phyloP scores from a whole-genome alignment of 768 basidiomycete genomes.

The Termitomyces sp. region DNA sequence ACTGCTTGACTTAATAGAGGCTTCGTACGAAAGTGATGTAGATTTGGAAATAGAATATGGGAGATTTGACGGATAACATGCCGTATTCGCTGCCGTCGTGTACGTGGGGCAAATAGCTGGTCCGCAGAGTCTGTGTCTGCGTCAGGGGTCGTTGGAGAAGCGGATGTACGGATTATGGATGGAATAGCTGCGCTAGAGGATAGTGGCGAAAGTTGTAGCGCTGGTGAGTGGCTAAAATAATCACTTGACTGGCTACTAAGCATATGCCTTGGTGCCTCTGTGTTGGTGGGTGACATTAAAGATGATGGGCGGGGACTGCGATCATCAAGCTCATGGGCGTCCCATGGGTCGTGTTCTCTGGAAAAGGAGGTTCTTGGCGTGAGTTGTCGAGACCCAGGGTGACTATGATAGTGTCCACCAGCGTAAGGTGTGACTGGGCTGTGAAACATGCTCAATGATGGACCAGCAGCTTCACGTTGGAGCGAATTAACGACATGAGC shows the following conservation, averaged over 20 bases:
- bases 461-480: slow-evolving; percentile 61
- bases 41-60: slow-evolving; percentile 81
- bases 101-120: slow-evolving; percentile 39
- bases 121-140: slow-evolving; percentile 38
- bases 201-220: slow-evolving; percentile 7
- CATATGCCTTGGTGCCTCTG: slow-evolving; percentile 22
- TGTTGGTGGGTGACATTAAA: slow-evolving; percentile 21
- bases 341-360: slow-evolving; percentile 46
- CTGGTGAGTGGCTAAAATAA: slow-evolving; percentile 13
- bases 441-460: slow-evolving; percentile 64
- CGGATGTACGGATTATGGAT: slow-evolving; percentile 56
- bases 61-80: slow-evolving; percentile 39
- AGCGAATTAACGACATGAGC: slow-evolving; percentile 85
- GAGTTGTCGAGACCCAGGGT: slow-evolving; percentile 22
- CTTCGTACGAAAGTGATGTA: slow-evolving; percentile 72
- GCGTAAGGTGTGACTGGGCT: slow-evolving; percentile 66
- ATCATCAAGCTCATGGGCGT: slow-evolving; percentile 52
- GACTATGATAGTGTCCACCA: slow-evolving; percentile 69
- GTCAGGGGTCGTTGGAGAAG: slow-evolving; percentile 42
- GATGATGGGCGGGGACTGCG: slow-evolving; percentile 31
- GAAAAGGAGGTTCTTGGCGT: slow-evolving; percentile 27
- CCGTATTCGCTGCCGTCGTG: slow-evolving; percentile 39
- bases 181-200: slow-evolving; percentile 39
- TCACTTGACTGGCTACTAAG: slow-evolving; percentile 17
- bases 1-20: slow-evolving; percentile 70